phyloP scores from a whole-genome alignment of 2,329 filamentous ascomycete genomes.

The Calonectria pseudoreteaudii region DNA sequence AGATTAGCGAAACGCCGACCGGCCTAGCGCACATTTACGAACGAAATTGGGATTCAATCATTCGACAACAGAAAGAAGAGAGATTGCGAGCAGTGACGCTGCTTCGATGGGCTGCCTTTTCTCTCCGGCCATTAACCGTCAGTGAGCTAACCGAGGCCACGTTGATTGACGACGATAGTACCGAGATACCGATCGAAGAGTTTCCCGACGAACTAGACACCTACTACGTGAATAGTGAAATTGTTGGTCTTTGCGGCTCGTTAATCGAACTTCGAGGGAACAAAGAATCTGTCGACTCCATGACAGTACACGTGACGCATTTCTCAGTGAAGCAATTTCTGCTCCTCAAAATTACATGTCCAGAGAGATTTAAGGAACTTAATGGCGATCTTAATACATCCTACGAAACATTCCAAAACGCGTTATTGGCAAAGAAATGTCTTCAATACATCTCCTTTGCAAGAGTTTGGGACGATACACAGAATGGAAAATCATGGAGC shows the following conservation, averaged over 20 bases:
- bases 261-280: not conserved
- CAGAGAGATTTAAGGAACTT: not conserved
- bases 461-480: not conserved
- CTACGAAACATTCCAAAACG: not conserved
- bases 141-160: constrained; percentile 4
- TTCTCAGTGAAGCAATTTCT: not conserved
- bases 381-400: not conserved
- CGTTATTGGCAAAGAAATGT: not conserved
- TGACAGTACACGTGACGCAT: not conserved
- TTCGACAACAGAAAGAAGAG: not conserved
- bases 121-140: constrained; percentile 25
- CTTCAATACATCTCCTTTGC: not conserved
- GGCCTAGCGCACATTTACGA: constrained; percentile 46
- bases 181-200: not conserved
- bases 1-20: constrained; percentile 43
- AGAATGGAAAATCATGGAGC: not conserved
- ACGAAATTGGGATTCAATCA: constrained; percentile 45
- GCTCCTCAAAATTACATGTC: not conserved
- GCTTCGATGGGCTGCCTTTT: constrained; percentile 46
- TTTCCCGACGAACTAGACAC: not conserved
- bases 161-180: not conserved
- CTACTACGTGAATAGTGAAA: not conserved
- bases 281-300: not conserved
- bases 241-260: not conserved
- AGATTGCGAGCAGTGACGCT: constrained; percentile 41